A percentile compares a stretch with the other conserved stretches of the same genome.
Evolutionary conservation across 2,329 filamentous ascomycete species (phyloP).

Genomic region (Colletotrichum sp.): DNA sequence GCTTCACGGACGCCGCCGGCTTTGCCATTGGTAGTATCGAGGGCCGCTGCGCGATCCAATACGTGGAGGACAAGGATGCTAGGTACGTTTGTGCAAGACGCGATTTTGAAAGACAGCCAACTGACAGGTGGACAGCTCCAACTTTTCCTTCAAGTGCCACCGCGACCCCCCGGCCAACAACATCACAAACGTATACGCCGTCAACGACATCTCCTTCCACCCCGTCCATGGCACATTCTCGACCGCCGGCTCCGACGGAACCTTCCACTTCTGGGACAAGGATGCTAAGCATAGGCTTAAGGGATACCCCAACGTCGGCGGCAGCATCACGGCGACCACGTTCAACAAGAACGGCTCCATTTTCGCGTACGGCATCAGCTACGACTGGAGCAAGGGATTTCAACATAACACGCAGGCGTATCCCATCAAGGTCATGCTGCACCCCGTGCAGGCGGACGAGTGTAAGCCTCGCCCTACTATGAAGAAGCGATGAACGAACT

Average conservation of each 20-base stretch:
- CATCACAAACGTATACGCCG: constrained; percentile 87
- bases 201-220: constrained; percentile 98
- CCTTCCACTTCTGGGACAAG: constrained; percentile 97
- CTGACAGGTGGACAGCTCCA: constrained; percentile 63
- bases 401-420: constrained; percentile 77
- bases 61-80: constrained; percentile 94
- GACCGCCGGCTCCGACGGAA: constrained; percentile 93
- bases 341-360: constrained; percentile 88
- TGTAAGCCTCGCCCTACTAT: constrained; percentile 65
- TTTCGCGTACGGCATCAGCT: constrained; percentile 89
- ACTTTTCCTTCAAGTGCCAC: constrained; percentile 99
- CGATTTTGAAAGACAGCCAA: background rate
- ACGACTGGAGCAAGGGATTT: constrained; percentile 99
- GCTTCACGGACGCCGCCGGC: constrained; percentile 88
- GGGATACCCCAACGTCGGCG: constrained; percentile 84
- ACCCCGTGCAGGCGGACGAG: constrained; percentile 70
- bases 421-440: constrained; percentile 84
- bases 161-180: constrained; percentile 79
- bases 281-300: constrained; percentile 88
- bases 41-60: constrained; percentile 96
- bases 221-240: constrained; percentile 97
- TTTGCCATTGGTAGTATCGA: constrained; percentile 98
- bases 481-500: constrained; percentile 60
- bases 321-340: constrained; percentile 87
- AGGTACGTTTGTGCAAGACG: constrained; percentile 50